phyloP scores from a whole-genome alignment of 2,329 filamentous ascomycete species.

The Fonsecaea pedrosoi region DNA sequence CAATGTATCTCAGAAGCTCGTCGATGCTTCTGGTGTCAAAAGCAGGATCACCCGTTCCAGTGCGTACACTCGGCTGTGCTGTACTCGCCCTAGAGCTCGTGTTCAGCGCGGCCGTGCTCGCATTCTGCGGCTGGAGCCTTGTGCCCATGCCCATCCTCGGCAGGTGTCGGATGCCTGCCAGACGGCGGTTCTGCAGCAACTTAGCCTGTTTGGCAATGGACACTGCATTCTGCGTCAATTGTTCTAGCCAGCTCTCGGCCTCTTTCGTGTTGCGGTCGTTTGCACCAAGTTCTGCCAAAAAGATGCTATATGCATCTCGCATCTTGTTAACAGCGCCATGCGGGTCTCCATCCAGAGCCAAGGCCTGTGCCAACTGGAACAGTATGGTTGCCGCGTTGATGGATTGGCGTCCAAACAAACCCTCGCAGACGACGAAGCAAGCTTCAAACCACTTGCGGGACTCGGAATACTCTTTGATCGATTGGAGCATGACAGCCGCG shows the following conservation, averaged over 20 bases:
- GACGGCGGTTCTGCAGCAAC: constrained; percentile 76
- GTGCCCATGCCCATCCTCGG: constrained; percentile 65
- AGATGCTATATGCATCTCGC: constrained; percentile 96
- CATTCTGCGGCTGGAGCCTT: constrained; percentile 39
- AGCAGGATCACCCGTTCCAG: constrained; percentile 46
- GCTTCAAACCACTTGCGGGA: constrained; percentile 97
- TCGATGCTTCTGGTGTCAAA: constrained; percentile 86
- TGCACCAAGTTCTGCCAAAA: constrained; percentile 82
- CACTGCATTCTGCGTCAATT: constrained; percentile 94
- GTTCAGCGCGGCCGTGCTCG: constrained; percentile 56
- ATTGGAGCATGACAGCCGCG: constrained; percentile 96
- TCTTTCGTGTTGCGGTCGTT: constrained; percentile 98
- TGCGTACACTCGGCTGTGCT: constrained; percentile 27
- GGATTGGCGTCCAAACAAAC: constrained; percentile 85
- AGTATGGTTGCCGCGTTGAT: constrained; percentile 93
- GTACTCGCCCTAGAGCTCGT: constrained; percentile 45
- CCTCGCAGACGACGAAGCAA: constrained; percentile 85
- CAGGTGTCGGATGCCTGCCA: constrained; percentile 68
- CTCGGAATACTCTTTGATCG: constrained; percentile 91
- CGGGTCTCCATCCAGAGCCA: constrained; percentile 93
- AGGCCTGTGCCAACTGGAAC: constrained; percentile 94
- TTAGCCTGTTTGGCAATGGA: constrained; percentile 93
- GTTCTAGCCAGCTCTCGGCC: constrained; percentile 93
- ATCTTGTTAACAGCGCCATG: constrained; percentile 91
- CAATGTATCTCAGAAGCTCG: constrained; percentile 92